Percentiles rank a stretch among this genome's conserved stretches.
Evolutionary conservation across 2,329 filamentous ascomycete genomes (phyloP).

Genomic region (Fusarium armeniacum): DNA sequence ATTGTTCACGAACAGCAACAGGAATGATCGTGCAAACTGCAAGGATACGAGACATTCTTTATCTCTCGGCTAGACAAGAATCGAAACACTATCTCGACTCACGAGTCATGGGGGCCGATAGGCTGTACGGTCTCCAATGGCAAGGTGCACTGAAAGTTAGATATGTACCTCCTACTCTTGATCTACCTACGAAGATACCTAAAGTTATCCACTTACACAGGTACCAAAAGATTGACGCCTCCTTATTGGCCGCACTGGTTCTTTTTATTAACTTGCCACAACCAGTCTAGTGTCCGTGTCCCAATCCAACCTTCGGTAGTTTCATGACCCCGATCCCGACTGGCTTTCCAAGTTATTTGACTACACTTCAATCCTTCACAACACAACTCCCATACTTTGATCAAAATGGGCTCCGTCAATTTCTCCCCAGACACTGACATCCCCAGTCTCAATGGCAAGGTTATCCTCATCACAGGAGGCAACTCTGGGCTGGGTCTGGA

Average conservation of each 20-base stretch:
- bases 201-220: background rate
- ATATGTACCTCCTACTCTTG: background rate
- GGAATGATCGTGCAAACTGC: background rate
- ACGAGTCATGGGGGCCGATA: too few relatives aligned
- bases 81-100: background rate
- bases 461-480: slow-evolving; percentile 19
- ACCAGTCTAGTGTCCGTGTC: background rate
- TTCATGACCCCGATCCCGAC: background rate
- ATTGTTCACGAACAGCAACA: background rate
- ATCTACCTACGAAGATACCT: background rate
- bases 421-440: slow-evolving; percentile 12
- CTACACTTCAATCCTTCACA: background rate
- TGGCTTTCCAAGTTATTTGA: background rate
- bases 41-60: background rate
- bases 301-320: background rate
- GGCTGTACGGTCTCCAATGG: background rate
- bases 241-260: background rate
- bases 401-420: background rate
- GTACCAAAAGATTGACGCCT: too few relatives aligned
- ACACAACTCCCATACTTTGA: background rate
- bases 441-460: slow-evolving; percentile 5
- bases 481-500: slow-evolving; percentile 11
- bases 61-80: background rate
- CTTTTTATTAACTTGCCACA: background rate
- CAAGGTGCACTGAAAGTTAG: background rate